A percentile compares a stretch with the other conserved stretches of the same genome.
These are phyloP conservation scores for Boletus reticulatus DNA, from an alignment of 768 basidiomycete species.

Conservation along the genomic window DNA sequence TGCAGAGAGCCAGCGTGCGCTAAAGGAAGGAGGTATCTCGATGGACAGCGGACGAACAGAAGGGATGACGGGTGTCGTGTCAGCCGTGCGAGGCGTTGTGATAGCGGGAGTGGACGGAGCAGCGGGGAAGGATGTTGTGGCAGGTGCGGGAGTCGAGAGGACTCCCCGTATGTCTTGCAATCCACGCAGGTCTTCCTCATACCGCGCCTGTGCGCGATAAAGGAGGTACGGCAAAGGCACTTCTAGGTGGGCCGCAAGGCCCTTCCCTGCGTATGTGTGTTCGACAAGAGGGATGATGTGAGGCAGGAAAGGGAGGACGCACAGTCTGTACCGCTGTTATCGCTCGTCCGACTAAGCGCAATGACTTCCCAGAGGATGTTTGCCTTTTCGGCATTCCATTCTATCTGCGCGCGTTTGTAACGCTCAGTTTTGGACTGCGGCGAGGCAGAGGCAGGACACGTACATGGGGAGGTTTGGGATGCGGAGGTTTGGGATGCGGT, in stretches of 20 bases:
- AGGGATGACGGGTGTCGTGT: constrained; percentile 14
- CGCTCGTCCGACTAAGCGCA: constrained; percentile 68
- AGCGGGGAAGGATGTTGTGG: constrained; percentile 26
- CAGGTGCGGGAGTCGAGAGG: constrained; percentile 43
- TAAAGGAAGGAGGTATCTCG: constrained; percentile 21
- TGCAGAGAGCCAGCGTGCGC: constrained; percentile 30
- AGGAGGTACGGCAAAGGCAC: constrained; percentile 84
- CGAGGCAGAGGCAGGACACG: constrained; percentile 26
- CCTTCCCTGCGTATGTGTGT: constrained; percentile 64
- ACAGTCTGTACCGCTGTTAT: constrained; percentile 80
- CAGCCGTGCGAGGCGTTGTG: constrained; percentile 12
- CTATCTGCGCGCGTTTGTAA: constrained; percentile 50
- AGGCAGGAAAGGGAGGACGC: constrained; percentile 28
- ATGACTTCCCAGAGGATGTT: constrained; percentile 87
- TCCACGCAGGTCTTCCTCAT: constrained; percentile 81
- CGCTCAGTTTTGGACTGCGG: constrained; percentile 4
- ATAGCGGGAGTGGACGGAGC: constrained; percentile 12
- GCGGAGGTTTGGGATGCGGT: too few relatives aligned
- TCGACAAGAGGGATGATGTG: background rate
- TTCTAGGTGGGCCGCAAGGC: constrained; percentile 71
- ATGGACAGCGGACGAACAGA: constrained; percentile 20
- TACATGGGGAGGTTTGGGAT: constrained; percentile 73
- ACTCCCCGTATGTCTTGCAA: constrained; percentile 69
- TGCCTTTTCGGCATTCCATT: constrained; percentile 84
- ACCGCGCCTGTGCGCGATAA: constrained; percentile 79